A percentile compares a stretch with the other conserved stretches of the same genome.
Conservation (phyloP, 176 grass and related monocot species). For the Alopecurus myosuroides region DNA sequence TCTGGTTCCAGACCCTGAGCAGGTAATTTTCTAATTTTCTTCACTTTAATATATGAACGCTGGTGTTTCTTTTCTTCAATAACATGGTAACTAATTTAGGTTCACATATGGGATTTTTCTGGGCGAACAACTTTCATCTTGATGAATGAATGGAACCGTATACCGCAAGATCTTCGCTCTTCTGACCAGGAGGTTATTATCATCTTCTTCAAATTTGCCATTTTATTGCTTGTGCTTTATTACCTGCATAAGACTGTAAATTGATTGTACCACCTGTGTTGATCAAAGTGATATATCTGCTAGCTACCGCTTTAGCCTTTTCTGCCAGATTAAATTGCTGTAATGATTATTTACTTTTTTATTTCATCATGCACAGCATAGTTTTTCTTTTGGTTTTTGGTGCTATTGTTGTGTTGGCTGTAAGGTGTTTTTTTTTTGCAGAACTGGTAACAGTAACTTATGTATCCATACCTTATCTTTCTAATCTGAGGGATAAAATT, state of each 20-base stretch:
- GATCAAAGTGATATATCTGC: not conserved
- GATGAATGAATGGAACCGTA: slow-evolving; percentile 78
- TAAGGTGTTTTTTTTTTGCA: not conserved
- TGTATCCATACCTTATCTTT: not conserved
- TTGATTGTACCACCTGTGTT: not conserved
- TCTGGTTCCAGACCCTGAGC: slow-evolving; percentile 61
- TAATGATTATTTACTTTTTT: not conserved
- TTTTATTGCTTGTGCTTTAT: slow-evolving; percentile 5
- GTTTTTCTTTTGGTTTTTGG: not conserved
- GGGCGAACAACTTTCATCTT: slow-evolving; percentile 79
- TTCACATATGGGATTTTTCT: slow-evolving; percentile 96
- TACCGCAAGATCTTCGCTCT: slow-evolving; percentile 51
- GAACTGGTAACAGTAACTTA: not conserved
- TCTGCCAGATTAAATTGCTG: not conserved
- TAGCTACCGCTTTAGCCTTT: not conserved
- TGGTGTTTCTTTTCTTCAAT: not conserved
- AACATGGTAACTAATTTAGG: slow-evolving; percentile 41
- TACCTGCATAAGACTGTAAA: not conserved
- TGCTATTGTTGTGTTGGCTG: not conserved
- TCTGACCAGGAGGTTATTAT: slow-evolving; percentile 83
- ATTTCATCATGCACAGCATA: not conserved
- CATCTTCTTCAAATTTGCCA: not conserved
- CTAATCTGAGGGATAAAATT: not conserved
- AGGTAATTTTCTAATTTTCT: slow-evolving; percentile 38
- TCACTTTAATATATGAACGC: not conserved